Percentiles rank a stretch among this genome's conserved stretches.
These are phyloP conservation scores for Mariannaea sp. DNA, from an alignment of 2,329 filamentous ascomycete genomes.

Conservation along the genomic window DNA sequence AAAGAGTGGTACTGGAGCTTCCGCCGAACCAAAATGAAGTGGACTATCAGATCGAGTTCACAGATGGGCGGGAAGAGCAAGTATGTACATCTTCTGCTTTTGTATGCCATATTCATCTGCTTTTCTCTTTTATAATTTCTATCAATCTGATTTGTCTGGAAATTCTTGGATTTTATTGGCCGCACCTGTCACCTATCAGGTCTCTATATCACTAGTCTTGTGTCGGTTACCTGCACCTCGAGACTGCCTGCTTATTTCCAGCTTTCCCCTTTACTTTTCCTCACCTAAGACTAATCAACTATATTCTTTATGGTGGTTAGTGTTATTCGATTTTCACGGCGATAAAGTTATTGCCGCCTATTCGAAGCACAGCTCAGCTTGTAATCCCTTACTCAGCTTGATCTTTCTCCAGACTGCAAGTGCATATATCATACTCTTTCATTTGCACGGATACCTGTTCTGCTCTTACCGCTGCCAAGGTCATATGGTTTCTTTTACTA, in stretches of 20 bases:
- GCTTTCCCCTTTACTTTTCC: too few relatives aligned
- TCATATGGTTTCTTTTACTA: constrained; percentile 20
- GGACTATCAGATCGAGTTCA: constrained; percentile 50
- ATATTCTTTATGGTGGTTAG: neutral
- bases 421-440: neutral
- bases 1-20: constrained; percentile 43
- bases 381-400: constrained; percentile 12
- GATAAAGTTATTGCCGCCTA: constrained; percentile 11
- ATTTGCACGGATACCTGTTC: neutral
- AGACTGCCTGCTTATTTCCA: neutral
- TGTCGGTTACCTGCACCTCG: too few relatives aligned
- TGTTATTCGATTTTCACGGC: constrained; percentile 30
- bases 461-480: neutral
- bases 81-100: constrained; percentile 44
- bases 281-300: neutral
- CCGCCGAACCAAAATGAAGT: constrained; percentile 31
- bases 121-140: neutral
- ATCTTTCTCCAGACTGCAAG: constrained; percentile 6
- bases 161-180: neutral
- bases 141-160: neutral
- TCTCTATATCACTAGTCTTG: too few relatives aligned
- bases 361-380: neutral
- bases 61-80: constrained; percentile 50
- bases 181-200: too few relatives aligned
- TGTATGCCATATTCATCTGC: neutral